Percentiles rank a stretch among this genome's conserved stretches.
phyloP scores from a whole-genome alignment of 1,139 yeast species.

The Pichia inconspicua region DNA sequence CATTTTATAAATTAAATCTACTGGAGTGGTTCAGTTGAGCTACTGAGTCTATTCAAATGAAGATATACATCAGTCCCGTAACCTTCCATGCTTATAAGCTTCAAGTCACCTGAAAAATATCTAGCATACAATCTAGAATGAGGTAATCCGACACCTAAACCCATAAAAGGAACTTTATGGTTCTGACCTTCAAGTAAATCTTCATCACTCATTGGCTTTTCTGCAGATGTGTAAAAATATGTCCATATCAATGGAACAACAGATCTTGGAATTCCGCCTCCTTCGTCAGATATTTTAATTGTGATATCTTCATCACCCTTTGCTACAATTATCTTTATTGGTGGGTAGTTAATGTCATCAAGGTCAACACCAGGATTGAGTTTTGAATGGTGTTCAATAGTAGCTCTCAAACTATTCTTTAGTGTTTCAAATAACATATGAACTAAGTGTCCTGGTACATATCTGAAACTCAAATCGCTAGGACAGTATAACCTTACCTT shows the following conservation, averaged over 20 bases:
- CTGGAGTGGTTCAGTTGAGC: slow-evolving; percentile 39
- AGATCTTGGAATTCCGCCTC: slow-evolving; percentile 86
- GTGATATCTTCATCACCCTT: slow-evolving; percentile 90
- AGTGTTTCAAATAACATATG: slow-evolving; percentile 84
- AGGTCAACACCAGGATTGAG: slow-evolving; percentile 44
- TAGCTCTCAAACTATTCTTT: slow-evolving; percentile 77
- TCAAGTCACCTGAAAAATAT: slow-evolving; percentile 87
- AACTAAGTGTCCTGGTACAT: slow-evolving; percentile 83
- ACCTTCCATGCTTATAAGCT: slow-evolving; percentile 85
- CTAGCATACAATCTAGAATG: slow-evolving; percentile 79
- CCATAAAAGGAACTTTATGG: slow-evolving; percentile 89
- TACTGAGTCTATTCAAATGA: slow-evolving; percentile 58
- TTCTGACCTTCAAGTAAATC: slow-evolving; percentile 39
- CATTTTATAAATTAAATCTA: not conserved
- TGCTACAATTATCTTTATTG: slow-evolving; percentile 81
- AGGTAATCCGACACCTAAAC: slow-evolving; percentile 88
- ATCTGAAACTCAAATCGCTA: slow-evolving; percentile 66
- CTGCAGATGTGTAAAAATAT: slow-evolving; percentile 81
- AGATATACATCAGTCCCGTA: slow-evolving; percentile 90
- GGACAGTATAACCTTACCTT: slow-evolving; percentile 70
- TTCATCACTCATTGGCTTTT: slow-evolving; percentile 69
- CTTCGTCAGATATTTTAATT: slow-evolving; percentile 88
- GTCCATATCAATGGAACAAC: slow-evolving; percentile 88
- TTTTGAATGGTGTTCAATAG: slow-evolving; percentile 61
- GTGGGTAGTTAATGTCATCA: slow-evolving; percentile 68